Conservation (phyloP, 139 green algal species). For the Pleodorina starrii region DNA sequence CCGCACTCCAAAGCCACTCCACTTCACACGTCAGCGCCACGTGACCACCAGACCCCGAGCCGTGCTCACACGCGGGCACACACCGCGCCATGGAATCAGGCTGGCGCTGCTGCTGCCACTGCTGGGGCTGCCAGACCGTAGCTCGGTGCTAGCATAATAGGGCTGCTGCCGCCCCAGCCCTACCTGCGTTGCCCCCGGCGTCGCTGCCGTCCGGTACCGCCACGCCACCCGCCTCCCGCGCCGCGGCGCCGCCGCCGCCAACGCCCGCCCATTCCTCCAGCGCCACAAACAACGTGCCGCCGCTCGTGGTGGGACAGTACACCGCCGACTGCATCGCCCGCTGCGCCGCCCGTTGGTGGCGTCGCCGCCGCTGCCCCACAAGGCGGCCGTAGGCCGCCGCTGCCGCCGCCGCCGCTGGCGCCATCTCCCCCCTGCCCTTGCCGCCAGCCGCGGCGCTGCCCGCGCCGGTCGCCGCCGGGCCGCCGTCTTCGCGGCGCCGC, state of each 20-base stretch:
- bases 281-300: neutral
- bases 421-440: neutral
- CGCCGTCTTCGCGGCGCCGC: neutral
- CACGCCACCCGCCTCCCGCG: too few species aligned
- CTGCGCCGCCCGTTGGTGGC: conserved; percentile 10
- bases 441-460: neutral
- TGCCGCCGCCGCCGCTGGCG: neutral
- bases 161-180: neutral
- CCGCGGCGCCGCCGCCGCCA: too few species aligned
- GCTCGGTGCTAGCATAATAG: too few species aligned
- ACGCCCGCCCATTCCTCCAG: neutral
- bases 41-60: too few species aligned
- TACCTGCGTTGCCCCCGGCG: neutral
- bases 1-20: too few species aligned
- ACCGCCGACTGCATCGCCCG: neutral
- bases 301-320: neutral
- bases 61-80: too few species aligned
- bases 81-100: too few species aligned
- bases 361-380: neutral
- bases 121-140: too few species aligned
- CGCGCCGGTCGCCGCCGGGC: neutral
- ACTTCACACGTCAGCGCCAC: too few species aligned
- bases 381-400: neutral
- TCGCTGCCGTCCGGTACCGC: too few species aligned
- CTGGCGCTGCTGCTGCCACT: neutral